Evolutionary conservation across 257 asterid species (phyloP).

Genomic region (Asclepias syriaca): DNA sequence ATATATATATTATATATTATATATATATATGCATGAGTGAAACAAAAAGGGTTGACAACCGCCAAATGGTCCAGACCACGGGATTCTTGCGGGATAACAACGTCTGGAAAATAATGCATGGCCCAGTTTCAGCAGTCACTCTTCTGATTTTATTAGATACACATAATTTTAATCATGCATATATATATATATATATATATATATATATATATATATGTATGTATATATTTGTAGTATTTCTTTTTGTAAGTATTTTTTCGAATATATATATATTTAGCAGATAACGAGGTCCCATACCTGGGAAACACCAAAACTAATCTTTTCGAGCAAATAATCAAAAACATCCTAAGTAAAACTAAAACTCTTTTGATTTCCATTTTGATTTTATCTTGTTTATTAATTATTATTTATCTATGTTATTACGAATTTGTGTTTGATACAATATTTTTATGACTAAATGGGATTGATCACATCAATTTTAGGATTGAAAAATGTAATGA

Average conservation of each 20-base stretch:
- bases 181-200: no score
- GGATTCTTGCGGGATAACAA: conserved; percentile 26
- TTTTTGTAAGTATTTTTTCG: background rate
- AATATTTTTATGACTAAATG: no score
- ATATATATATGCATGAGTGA: background rate
- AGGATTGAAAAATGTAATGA: no score
- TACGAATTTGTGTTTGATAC: no score
- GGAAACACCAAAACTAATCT: conserved; percentile 18
- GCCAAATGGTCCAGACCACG: conserved; percentile 57
- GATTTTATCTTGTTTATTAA: no score
- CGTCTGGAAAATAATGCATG: background rate
- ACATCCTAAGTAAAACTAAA: background rate
- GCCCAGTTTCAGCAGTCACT: conserved; percentile 14
- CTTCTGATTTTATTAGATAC: background rate
- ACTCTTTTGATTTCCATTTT: no score
- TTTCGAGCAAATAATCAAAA: background rate
- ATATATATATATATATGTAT: no score
- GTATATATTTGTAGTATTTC: background rate
- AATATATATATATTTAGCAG: conserved; percentile 7
- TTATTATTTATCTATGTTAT: no score
- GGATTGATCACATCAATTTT: no score
- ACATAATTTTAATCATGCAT: background rate
- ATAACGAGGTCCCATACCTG: conserved; percentile 9
- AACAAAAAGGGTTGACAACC: conserved; percentile 34
- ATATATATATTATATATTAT: no score